Evolutionary conservation across 164 flowering plant genomes (phyloP).

Genomic region (Saururus chinensis): DNA sequence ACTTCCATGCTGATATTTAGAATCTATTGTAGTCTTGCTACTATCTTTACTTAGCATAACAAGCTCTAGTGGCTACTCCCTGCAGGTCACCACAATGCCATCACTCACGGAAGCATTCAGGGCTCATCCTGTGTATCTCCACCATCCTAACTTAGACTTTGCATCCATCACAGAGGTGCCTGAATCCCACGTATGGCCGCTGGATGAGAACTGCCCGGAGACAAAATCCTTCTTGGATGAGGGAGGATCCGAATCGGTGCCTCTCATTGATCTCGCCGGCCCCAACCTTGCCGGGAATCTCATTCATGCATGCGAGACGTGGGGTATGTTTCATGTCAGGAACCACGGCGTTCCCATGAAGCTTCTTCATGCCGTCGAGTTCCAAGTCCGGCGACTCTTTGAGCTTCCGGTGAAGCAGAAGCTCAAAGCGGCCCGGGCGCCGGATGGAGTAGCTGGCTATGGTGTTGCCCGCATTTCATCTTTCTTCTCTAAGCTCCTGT

Average conservation of each 20-base stretch:
- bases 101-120: conserved; percentile 33
- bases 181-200: conserved; percentile 57
- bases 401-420: conserved; percentile 59
- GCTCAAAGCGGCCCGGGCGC: conserved; percentile 51
- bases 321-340: conserved; percentile 74
- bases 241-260: conserved; percentile 14
- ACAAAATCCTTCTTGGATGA: background rate
- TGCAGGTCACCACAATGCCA: conserved; percentile 26
- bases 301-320: conserved; percentile 62
- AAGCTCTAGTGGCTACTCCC: background rate
- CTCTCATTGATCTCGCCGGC: conserved; percentile 46
- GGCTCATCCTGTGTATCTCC: conserved; percentile 31
- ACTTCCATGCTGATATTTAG: background rate
- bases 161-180: conserved; percentile 45
- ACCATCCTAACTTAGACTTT: conserved; percentile 36
- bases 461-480: conserved; percentile 65
- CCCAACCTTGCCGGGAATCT: conserved; percentile 27
- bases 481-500: conserved; percentile 63
- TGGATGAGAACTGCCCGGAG: conserved; percentile 9
- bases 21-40: too few relatives aligned
- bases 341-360: conserved; percentile 49
- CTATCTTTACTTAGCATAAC: background rate
- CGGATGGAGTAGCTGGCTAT: conserved; percentile 59
- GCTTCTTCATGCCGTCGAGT: conserved; percentile 37
- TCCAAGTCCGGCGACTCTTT: conserved; percentile 33